These are phyloP conservation scores for Daldinia bambusicola DNA, from an alignment of 495 filamentous ascomycete genomes.

Conservation along the genomic window DNA sequence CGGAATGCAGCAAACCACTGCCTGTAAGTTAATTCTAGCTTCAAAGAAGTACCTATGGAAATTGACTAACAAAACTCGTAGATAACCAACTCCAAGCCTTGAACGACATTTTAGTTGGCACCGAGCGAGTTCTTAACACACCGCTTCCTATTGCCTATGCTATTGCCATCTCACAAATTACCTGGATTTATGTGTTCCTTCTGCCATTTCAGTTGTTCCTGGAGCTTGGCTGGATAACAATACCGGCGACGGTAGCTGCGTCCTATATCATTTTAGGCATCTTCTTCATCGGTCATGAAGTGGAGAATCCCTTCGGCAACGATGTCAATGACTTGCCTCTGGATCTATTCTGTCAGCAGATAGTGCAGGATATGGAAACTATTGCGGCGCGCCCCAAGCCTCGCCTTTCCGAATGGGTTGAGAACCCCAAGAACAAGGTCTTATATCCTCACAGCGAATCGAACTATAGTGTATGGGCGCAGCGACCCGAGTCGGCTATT, in stretches of 20 bases:
- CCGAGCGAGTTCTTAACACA: conserved; percentile 85
- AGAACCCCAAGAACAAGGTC: conserved; percentile 67
- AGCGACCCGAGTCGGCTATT: conserved; percentile 61
- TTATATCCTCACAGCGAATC: conserved; percentile 72
- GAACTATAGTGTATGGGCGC: conserved; percentile 69
- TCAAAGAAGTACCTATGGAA: neutral
- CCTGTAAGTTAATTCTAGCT: conserved; percentile 44
- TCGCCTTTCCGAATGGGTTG: conserved; percentile 66
- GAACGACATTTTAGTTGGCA: conserved; percentile 78
- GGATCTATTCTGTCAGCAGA: conserved; percentile 77
- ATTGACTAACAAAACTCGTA: conserved; percentile 25
- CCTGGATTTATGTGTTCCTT: conserved; percentile 84
- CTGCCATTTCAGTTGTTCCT: conserved; percentile 84
- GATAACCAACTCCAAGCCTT: conserved; percentile 65
- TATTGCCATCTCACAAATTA: conserved; percentile 87
- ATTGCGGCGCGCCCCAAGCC: conserved; percentile 70
- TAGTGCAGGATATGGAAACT: conserved; percentile 77
- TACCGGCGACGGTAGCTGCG: conserved; percentile 79
- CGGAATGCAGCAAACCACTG: conserved; percentile 60
- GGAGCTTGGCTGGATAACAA: conserved; percentile 76
- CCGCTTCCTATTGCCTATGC: conserved; percentile 85
- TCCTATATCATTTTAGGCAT: conserved; percentile 94
- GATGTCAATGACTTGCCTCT: conserved; percentile 90
- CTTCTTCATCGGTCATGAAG: conserved; percentile 83
- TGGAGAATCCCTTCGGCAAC: conserved; percentile 88